phyloP scores from a whole-genome alignment of 148 eudicot species.

The Rhododendron williamsianum region DNA sequence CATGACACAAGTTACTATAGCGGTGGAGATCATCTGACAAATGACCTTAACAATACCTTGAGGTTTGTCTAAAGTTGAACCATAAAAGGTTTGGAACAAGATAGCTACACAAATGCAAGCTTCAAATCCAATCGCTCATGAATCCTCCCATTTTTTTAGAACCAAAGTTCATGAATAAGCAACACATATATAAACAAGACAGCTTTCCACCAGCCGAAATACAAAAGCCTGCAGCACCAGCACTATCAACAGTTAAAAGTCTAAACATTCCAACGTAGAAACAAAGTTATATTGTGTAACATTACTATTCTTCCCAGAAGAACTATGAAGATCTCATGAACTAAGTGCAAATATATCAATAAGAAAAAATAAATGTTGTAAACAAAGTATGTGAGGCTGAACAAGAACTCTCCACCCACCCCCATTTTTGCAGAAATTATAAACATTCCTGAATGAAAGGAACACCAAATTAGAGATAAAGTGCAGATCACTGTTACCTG shows the following conservation, averaged over 20 bases:
- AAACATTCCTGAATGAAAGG: background rate
- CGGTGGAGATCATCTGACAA: background rate
- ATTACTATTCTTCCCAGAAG: background rate
- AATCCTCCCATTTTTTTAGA: background rate
- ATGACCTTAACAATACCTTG: background rate
- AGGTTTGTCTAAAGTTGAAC: slow-evolving; percentile 1
- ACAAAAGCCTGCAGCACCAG: background rate
- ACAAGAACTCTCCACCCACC: background rate
- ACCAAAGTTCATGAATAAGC: background rate
- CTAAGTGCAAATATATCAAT: background rate
- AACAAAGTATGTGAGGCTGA: background rate
- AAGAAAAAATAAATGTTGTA: background rate
- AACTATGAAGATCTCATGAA: slow-evolving; percentile 1
- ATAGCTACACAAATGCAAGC: background rate
- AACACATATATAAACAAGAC: background rate
- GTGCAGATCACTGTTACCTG: slow-evolving; percentile 45
- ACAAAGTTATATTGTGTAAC: background rate
- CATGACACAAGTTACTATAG: background rate
- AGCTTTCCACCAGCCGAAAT: background rate
- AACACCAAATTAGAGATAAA: background rate
- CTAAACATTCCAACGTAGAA: too few species aligned
- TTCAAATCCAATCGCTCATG: background rate
- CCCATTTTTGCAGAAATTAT: background rate
- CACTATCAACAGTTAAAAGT: background rate
- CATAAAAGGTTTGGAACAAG: slow-evolving; percentile 2